Base-by-base conservation (phyloP, 805 yeast species). In the Wickerhamiella slavikovae region DNA sequence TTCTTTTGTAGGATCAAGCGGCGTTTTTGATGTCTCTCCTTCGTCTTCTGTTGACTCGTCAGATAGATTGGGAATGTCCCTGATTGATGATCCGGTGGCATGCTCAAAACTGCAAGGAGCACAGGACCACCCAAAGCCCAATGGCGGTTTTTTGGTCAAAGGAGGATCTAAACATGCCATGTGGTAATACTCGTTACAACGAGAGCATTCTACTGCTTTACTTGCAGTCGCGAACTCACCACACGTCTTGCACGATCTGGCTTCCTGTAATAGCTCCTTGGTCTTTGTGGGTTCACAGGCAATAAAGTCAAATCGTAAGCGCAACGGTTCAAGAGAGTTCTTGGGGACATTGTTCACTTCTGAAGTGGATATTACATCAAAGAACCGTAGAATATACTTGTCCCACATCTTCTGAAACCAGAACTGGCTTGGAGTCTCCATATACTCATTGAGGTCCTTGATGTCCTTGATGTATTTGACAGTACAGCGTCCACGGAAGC, bases 81-180 rank as follows among this genome's bases (percentile, higher is more conserved):
- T n/a, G n/a, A n/a, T n/a, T 10, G 21, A 18, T 7, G 21, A 18
- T 18, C 21, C 21, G 10, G 21, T 10, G 7, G 7, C n/a, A 22
- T 22, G 24, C 14, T 12, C 14, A 10, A 22, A n/a, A 12, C 6
- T 5, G 53, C 95, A 82, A 4, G 56, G 47, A 17, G 78, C 83
- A 56, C 95, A 82, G 16, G 79, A 64, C 94, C 94, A 83, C 6
- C 80, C 77, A 45, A 79, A 76, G 1, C 93, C 93, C 33, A 91
- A 55, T 25, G 77, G 71, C 1, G 93, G 94, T 43, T 77, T 77
- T 37, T 66, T 66, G 30, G 65, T 47, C 23, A 80, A 51, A 1
- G 94, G 94, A 1, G 94, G 94, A 35, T 74, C 78, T 28, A 82
- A 62, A 44, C 96, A 83, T 22, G 68, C 57, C 67, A 82, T 66